Evolutionary conservation across 1,284 basidiomycete genomes (phyloP), one percentile per base, ranked within the genome.

Genomic region (Thecaphora thlaspeos): DNA sequence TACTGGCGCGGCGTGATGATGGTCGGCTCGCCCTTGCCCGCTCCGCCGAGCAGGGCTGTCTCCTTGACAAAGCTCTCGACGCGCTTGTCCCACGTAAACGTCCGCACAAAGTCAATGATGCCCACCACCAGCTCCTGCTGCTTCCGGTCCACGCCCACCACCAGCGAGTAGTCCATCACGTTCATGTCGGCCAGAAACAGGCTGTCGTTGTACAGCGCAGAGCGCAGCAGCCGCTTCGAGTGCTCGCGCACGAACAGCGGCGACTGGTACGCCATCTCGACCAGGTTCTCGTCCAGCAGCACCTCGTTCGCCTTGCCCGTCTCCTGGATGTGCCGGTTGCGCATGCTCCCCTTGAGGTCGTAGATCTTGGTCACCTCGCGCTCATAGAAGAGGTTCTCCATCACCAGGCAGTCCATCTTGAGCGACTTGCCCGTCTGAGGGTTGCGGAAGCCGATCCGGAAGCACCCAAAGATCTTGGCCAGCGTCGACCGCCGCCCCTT

Each of bases 61-160:
- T 97, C 94, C 77, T 97, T 98, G 43, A 97, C 91, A 88, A 91
- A 94, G 65, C 87, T 94, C 80, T 98, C 94, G 23, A 97, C 82
- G 71, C 92, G 92, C 82, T 98, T 98, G 81, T 98, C 94, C 92
- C 91, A 92, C 0, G 90, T 94, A 72, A 92, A 94, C 1, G 91
- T 93, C 18, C 91, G 86, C 55, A 94, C 88, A 76, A 91, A 94
- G 78, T 94, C 91, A 59, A 98, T 92, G 51, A 98, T 96, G n/a
- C 95, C 94, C 37, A 95, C 86, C 15, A 96, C 91, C 12, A 81
- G 63, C 62, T 80, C 79, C 41, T 59, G 49, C 43, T 34, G 61
- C 50, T 48, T 37, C 38, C 53, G 43, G 49, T 71, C 67, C 15
- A 98, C 88, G 17, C 94, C 95, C 22, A 93, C 91, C 38, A 98